phyloP scores from a whole-genome alignment of 2,329 filamentous ascomycete genomes.

The Chaetomiaceae sp. region DNA sequence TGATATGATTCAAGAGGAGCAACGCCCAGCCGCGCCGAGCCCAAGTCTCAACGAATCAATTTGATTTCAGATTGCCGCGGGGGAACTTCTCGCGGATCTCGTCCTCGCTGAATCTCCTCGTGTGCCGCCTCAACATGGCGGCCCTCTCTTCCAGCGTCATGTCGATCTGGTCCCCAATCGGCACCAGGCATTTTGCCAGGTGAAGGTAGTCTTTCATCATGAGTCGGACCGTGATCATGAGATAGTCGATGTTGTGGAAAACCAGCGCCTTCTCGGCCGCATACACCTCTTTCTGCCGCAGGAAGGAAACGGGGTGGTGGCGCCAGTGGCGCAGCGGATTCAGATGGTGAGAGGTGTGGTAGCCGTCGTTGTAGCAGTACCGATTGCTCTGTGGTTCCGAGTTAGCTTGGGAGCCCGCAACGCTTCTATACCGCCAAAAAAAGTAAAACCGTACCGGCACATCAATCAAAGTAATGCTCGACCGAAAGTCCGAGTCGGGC shows the following conservation, averaged over 20 bases:
- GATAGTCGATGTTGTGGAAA: conserved; percentile 9
- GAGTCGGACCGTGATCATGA: conserved; percentile 1
- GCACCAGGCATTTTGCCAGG: conserved; percentile 2
- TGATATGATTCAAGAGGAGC: no score
- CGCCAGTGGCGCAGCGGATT: conserved; percentile 8
- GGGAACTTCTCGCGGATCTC: no score
- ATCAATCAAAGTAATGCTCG: conserved; percentile 2
- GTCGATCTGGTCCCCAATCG: conserved; percentile 5
- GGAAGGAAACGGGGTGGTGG: conserved; percentile 2
- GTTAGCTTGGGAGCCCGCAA: not conserved
- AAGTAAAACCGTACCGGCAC: conserved; percentile 8
- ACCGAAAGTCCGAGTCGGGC: conserved; percentile 7
- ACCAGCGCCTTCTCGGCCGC: conserved; percentile 1
- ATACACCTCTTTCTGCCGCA: conserved; percentile 2
- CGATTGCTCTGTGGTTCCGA: not conserved
- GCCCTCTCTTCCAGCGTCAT: not conserved
- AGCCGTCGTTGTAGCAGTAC: conserved; percentile 12
- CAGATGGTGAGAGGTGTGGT: conserved; percentile 10
- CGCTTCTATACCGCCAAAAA: no score
- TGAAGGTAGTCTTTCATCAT: not conserved
- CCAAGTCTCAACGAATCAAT: no score
- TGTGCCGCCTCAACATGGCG: not conserved
- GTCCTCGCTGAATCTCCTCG: not conserved
- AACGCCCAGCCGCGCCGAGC: no score
- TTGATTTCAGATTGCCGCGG: no score